phyloP scores from a whole-genome alignment of 2,329 filamentous ascomycete species.

The Diaporthe capsici region DNA sequence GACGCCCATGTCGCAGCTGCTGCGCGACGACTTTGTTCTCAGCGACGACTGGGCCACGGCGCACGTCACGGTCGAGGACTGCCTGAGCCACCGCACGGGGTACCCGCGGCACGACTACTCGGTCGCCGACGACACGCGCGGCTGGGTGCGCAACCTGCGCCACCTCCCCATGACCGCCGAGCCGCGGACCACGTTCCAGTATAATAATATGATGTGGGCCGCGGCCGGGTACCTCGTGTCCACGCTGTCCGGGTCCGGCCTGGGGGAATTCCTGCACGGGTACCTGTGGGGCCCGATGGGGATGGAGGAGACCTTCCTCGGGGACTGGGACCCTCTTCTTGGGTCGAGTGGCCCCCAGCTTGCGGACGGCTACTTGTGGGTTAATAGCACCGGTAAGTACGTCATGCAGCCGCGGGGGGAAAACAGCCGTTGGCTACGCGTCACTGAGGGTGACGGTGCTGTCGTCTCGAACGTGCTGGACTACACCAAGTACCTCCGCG shows the following conservation, averaged over 20 bases:
- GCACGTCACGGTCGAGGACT: conserved; percentile 68
- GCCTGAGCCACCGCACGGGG: conserved; percentile 66
- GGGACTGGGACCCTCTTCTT: conserved; percentile 49
- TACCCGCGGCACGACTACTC: conserved; percentile 59
- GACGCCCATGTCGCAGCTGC: conserved; percentile 60
- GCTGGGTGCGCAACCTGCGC: conserved; percentile 59
- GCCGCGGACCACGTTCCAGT: conserved; percentile 61
- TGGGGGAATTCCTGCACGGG: conserved; percentile 58
- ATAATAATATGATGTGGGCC: conserved; percentile 66
- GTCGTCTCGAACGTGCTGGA: conserved; percentile 57
- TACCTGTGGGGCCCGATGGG: conserved; percentile 61
- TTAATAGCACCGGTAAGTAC: conserved; percentile 47
- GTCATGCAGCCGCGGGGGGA: conserved; percentile 42
- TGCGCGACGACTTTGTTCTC: conserved; percentile 67
- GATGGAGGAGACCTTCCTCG: conserved; percentile 60
- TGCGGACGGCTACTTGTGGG: conserved; percentile 57
- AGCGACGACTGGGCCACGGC: conserved; percentile 59
- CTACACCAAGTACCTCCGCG: conserved; percentile 53
- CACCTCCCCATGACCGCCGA: conserved; percentile 60
- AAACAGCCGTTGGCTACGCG: conserved; percentile 43
- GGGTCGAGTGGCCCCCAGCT: not conserved
- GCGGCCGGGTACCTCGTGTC: conserved; percentile 62
- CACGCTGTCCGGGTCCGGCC: conserved; percentile 52
- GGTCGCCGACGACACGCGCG: conserved; percentile 49
- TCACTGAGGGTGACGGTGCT: conserved; percentile 58